Conservation (phyloP, 2,329 filamentous ascomycete species). For the Hysterium pulicare region DNA sequence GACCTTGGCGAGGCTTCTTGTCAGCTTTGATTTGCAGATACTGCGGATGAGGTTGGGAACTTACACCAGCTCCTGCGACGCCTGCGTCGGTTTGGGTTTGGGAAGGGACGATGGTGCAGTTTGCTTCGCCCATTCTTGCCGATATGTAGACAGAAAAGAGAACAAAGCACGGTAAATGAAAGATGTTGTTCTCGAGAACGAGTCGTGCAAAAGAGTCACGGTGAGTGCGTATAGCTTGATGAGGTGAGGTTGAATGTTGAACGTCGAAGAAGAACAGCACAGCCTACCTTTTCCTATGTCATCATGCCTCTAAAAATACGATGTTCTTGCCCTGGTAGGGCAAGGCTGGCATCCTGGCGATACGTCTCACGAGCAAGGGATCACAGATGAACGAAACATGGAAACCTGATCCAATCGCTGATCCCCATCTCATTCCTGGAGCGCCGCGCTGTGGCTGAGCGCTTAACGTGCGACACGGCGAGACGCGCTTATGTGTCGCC, state of each 20-base stretch:
- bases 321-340: neutral
- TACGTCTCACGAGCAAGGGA: neutral
- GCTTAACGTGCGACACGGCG: no score
- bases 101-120: constrained; percentile 46
- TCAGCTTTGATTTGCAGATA: neutral
- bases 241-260: neutral
- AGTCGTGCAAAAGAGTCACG: no score
- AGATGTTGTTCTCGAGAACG: no score
- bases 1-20: constrained; percentile 39
- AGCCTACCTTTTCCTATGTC: neutral
- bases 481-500: neutral
- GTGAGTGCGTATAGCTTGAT: neutral
- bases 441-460: neutral
- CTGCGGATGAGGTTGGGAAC: constrained; percentile 21
- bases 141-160: no score
- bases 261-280: neutral
- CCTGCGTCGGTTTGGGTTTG: constrained; percentile 52
- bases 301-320: neutral
- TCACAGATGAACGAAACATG: neutral
- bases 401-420: neutral
- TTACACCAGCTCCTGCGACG: constrained; percentile 56
- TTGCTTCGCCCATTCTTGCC: constrained; percentile 13
- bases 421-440: neutral
- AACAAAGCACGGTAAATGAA: no score
- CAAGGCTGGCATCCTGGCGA: neutral